Percentiles rank a stretch among this genome's conserved stretches.
Evolutionary conservation across 352 stramenopile genomes (phyloP).

Genomic region (Phytopythium cucurbitacearum): DNA sequence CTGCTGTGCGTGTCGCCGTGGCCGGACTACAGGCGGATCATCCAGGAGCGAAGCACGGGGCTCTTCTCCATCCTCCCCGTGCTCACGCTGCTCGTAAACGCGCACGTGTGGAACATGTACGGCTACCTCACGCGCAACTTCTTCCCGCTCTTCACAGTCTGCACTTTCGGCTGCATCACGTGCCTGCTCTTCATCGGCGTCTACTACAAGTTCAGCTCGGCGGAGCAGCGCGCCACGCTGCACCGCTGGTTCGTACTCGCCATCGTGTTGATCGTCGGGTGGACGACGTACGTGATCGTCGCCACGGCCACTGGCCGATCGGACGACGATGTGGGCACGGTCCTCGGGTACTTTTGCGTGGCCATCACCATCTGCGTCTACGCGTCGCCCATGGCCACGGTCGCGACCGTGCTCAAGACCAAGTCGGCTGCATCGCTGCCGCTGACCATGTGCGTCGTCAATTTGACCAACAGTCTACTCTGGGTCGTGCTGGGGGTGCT

Average conservation of each 20-base stretch:
- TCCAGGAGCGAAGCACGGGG: constrained; percentile 28
- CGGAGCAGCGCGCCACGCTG: no score
- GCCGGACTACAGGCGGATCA: constrained; percentile 29
- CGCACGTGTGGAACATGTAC: constrained; percentile 42
- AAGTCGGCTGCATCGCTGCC: constrained; percentile 39
- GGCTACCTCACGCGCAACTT: constrained; percentile 40
- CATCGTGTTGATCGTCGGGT: no score
- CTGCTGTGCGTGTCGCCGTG: constrained; percentile 31
- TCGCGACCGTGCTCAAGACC: constrained; percentile 23
- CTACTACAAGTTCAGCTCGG: constrained; percentile 35
- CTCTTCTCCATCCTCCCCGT: constrained; percentile 34
- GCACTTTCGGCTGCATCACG: constrained; percentile 33
- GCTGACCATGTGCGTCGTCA: constrained; percentile 36
- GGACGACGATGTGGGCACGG: constrained; percentile 11
- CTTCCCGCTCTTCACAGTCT: constrained; percentile 50
- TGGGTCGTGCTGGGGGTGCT: constrained; percentile 43
- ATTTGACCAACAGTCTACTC: constrained; percentile 36
- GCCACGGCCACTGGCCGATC: constrained; percentile 9
- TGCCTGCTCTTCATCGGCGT: constrained; percentile 39
- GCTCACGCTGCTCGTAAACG: constrained; percentile 33
- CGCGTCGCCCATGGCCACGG: constrained; percentile 31
- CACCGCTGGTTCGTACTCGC: no score
- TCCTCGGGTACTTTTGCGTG: constrained; percentile 30
- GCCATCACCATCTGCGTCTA: constrained; percentile 34
- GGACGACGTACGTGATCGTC: no score